Percentiles rank a stretch among this genome's conserved stretches.
Evolutionary conservation across 2,329 filamentous ascomycete genomes (phyloP).

Genomic region (Aspergillus intermedius): DNA sequence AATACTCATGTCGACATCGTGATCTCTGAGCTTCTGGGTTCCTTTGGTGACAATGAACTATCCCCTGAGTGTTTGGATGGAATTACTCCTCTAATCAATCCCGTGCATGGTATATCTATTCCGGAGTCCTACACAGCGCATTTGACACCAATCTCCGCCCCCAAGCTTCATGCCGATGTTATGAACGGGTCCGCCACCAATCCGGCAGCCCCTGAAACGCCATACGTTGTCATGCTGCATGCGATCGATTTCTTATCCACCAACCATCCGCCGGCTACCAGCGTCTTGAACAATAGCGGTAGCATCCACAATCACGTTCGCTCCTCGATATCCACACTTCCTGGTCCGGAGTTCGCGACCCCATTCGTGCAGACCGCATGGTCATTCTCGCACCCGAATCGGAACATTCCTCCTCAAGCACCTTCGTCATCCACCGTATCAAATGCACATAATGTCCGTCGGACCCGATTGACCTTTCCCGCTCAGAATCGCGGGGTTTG

Average conservation of each 20-base stretch:
- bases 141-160: conserved; percentile 83
- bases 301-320: conserved; percentile 17
- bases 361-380: conserved; percentile 39
- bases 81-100: conserved; percentile 80
- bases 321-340: conserved; percentile 22
- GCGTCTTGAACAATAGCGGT: conserved; percentile 8
- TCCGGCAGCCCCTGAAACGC: conserved; percentile 72
- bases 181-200: conserved; percentile 57
- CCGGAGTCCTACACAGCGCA: conserved; percentile 90
- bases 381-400: conserved; percentile 40
- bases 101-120: conserved; percentile 81
- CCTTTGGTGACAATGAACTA: conserved; percentile 94
- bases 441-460: conserved; percentile 88
- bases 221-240: conserved; percentile 90
- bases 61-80: conserved; percentile 95
- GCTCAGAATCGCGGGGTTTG: conserved; percentile 73
- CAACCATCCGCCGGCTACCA: conserved; percentile 41
- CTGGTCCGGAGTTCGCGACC: conserved; percentile 27
- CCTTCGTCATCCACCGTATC: conserved; percentile 48
- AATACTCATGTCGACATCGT: conserved; percentile 67
- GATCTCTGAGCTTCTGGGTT: conserved; percentile 84
- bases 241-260: conserved; percentile 80
- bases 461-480: conserved; percentile 70
- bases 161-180: conserved; percentile 78
- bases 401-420: conserved; percentile 28